Percentiles rank a stretch among this genome's conserved stretches.
phyloP scores from a whole-genome alignment of 2,329 filamentous ascomycete species.

The Purpureocillium takamizusanense region DNA sequence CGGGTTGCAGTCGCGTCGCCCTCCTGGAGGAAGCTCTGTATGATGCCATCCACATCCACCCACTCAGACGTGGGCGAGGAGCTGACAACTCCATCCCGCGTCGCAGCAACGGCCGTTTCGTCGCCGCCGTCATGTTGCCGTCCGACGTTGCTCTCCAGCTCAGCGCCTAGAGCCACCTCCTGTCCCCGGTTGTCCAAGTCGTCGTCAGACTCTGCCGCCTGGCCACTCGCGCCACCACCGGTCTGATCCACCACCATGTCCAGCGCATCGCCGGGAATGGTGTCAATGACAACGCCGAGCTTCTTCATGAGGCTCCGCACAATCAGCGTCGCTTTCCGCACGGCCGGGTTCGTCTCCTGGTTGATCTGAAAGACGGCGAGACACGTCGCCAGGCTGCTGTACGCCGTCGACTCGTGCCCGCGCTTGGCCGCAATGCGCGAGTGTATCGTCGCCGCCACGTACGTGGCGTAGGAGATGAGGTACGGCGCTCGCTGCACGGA shows the following conservation, averaged over 20 bases:
- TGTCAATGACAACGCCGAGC: conserved; percentile 22
- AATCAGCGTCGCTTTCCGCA: conserved; percentile 33
- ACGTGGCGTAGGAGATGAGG: conserved; percentile 45
- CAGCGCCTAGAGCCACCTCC: no score
- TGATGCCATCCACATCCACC: conserved; percentile 25
- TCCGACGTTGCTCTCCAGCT: no score
- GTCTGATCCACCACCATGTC: conserved; percentile 1
- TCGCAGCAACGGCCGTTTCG: background rate
- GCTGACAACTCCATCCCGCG: background rate
- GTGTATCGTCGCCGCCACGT: conserved; percentile 43
- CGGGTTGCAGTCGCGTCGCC: conserved; percentile 5
- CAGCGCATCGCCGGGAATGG: conserved; percentile 4
- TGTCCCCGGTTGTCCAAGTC: no score
- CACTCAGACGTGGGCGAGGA: conserved; percentile 12
- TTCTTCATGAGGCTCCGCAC: conserved; percentile 36
- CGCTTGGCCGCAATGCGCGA: conserved; percentile 39
- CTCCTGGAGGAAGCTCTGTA: conserved; percentile 22
- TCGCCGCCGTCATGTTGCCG: background rate
- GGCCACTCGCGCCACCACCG: background rate
- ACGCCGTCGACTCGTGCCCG: conserved; percentile 26
- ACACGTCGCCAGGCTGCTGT: conserved; percentile 31
- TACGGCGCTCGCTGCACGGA: conserved; percentile 39
- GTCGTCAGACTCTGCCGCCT: no score
- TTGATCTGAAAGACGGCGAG: conserved; percentile 37
- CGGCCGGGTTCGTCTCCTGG: conserved; percentile 39